phyloP scores from a whole-genome alignment of 176 grass and related monocot species.

The Pontederia paniculata region DNA sequence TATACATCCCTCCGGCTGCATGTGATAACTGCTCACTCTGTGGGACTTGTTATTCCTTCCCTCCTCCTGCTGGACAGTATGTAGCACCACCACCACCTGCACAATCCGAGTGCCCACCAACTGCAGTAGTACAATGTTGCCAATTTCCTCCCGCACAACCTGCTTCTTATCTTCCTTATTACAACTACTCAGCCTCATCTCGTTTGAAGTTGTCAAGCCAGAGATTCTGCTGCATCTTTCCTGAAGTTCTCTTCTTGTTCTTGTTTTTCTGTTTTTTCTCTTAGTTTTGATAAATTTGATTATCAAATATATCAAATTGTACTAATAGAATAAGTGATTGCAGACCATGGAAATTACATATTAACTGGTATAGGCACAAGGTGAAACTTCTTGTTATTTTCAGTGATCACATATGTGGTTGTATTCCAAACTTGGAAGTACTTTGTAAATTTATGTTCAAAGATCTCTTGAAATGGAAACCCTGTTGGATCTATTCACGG shows the following conservation, averaged over 20 bases:
- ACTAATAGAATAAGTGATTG: too few species aligned
- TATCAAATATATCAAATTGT: neutral
- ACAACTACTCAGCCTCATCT: slow-evolving; percentile 11
- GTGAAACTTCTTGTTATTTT: too few species aligned
- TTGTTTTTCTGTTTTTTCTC: neutral
- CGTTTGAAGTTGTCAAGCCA: neutral
- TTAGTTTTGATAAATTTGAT: neutral
- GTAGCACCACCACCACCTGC: neutral
- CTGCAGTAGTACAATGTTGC: slow-evolving; percentile 1
- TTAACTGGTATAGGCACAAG: too few species aligned
- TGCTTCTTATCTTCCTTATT: slow-evolving; percentile 3
- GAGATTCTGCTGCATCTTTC: neutral
- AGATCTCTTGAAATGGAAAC: too few species aligned
- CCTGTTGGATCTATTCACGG: too few species aligned
- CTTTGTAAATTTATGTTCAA: too few species aligned
- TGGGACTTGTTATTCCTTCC: slow-evolving; percentile 1
- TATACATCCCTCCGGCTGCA: neutral
- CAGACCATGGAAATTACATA: too few species aligned
- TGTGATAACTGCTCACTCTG: slow-evolving; percentile 8
- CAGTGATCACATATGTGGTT: too few species aligned
- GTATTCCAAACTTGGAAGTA: too few species aligned
- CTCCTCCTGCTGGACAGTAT: neutral
- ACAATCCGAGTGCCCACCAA: neutral
- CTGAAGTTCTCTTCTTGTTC: neutral
- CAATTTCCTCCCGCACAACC: neutral